Percentiles rank a stretch among this genome's conserved stretches.
These are phyloP conservation scores for Podila epicladia DNA, from an alignment of 192 early-diverging fungal species.

Conservation along the genomic window DNA sequence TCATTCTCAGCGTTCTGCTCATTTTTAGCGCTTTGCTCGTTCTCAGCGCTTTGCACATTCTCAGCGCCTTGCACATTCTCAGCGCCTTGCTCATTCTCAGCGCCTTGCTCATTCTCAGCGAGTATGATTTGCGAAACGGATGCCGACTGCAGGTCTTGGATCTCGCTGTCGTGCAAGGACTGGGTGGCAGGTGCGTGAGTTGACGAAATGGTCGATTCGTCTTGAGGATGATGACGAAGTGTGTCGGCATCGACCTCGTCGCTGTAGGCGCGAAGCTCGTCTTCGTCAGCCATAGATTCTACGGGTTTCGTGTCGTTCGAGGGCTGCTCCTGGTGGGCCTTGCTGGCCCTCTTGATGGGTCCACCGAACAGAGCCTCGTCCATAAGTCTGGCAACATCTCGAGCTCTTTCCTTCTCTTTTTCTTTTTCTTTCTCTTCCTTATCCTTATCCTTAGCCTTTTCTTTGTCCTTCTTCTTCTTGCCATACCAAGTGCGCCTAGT, in stretches of 20 bases:
- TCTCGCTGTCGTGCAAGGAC: background rate
- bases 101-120: background rate
- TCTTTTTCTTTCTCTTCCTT: conserved; percentile 6
- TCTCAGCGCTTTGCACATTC: too few relatives aligned
- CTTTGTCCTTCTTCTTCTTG: conserved; percentile 48
- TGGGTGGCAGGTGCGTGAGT: background rate
- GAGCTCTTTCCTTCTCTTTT: background rate
- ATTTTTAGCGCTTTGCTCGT: too few relatives aligned
- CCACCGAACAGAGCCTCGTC: conserved; percentile 43
- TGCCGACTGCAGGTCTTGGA: background rate
- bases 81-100: background rate
- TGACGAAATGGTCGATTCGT: background rate
- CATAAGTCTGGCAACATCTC: conserved; percentile 31
- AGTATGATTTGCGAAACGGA: background rate
- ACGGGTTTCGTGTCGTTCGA: background rate
- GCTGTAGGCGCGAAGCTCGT: background rate
- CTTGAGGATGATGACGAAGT: background rate
- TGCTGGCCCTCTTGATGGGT: background rate
- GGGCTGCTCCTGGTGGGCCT: conserved; percentile 1
- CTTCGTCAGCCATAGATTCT: background rate
- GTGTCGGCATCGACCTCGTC: background rate
- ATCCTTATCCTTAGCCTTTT: conserved; percentile 5
- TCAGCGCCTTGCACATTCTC: background rate
- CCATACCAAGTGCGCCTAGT: conserved; percentile 43
- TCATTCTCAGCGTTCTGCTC: background rate